A percentile compares a stretch with the other conserved stretches of the same genome.
Conservation (phyloP, 345 rosid genomes). For the Boechera retrofracta region DNA sequence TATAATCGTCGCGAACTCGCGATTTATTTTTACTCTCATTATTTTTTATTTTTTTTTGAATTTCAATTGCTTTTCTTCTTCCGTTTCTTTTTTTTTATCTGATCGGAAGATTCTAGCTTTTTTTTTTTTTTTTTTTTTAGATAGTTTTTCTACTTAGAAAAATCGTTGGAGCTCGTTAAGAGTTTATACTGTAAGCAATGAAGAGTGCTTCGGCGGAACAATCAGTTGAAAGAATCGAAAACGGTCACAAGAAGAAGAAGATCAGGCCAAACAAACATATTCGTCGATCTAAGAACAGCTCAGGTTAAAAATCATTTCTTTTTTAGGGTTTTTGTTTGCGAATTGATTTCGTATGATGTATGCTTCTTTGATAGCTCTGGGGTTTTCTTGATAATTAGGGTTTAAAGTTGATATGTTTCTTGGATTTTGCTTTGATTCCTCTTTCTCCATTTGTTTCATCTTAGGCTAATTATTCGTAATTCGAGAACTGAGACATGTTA, state of each 20-base stretch:
- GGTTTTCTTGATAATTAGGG: background rate
- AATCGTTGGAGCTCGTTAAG: background rate
- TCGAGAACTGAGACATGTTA: too few species aligned
- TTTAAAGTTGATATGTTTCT: background rate
- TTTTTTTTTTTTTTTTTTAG: too few species aligned
- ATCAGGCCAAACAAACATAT: conserved; percentile 53
- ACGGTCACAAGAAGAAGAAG: conserved; percentile 72
- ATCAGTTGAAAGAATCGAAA: conserved; percentile 58
- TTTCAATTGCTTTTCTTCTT: conserved; percentile 43
- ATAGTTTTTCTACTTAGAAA: background rate
- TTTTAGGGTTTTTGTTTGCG: conserved; percentile 5
- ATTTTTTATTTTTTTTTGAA: background rate
- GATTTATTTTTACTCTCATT: background rate
- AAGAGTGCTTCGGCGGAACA: conserved; percentile 50
- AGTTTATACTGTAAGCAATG: conserved; percentile 43
- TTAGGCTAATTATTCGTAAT: too few species aligned
- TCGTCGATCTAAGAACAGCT: conserved; percentile 72
- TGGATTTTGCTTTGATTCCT: background rate
- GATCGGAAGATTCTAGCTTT: conserved; percentile 59
- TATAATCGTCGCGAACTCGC: conserved; percentile 13
- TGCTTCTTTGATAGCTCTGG: too few species aligned
- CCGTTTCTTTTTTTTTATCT: conserved; percentile 53
- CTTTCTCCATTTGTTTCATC: too few species aligned
- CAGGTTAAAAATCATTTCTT: conserved; percentile 28
- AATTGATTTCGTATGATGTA: background rate